phyloP scores from a whole-genome alignment of 2,329 filamentous ascomycete genomes.

The Boeremia exigua region DNA sequence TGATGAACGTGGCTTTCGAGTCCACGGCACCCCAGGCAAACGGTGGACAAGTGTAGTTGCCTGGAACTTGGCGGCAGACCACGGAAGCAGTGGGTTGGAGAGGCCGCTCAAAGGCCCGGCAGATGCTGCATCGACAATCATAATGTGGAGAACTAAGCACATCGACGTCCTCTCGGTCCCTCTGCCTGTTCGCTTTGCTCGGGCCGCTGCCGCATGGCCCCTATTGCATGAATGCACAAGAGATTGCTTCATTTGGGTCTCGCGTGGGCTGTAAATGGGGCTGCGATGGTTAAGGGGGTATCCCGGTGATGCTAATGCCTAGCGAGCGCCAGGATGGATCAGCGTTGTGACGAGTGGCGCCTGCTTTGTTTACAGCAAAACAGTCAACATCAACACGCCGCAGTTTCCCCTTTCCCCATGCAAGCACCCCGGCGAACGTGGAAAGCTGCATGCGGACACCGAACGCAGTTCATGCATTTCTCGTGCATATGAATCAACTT shows the following conservation, averaged over 20 bases:
- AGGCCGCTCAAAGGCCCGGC: constrained; percentile 19
- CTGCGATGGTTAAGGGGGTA: constrained; percentile 9
- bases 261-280: constrained; percentile 13
- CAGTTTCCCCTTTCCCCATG: background rate
- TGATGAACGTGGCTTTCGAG: constrained; percentile 9
- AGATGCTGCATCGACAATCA: constrained; percentile 32
- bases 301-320: constrained; percentile 6
- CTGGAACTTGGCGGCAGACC: constrained; percentile 1
- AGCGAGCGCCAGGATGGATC: constrained; percentile 5
- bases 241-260: constrained; percentile 18
- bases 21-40: constrained; percentile 1
- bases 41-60: background rate
- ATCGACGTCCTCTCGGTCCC: constrained; percentile 21
- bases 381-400: background rate
- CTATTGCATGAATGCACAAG: constrained; percentile 29
- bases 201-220: constrained; percentile 25
- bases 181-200: constrained; percentile 25
- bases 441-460: constrained; percentile 3
- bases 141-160: constrained; percentile 41
- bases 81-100: constrained; percentile 23
- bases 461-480: constrained; percentile 7
- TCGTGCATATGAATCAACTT: background rate
- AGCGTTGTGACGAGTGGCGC: background rate
- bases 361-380: constrained; percentile 8
- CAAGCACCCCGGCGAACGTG: constrained; percentile 10